Base-by-base conservation (phyloP, 2,329 filamentous ascomycete genomes). In the Arachnopeziza araneosa region DNA sequence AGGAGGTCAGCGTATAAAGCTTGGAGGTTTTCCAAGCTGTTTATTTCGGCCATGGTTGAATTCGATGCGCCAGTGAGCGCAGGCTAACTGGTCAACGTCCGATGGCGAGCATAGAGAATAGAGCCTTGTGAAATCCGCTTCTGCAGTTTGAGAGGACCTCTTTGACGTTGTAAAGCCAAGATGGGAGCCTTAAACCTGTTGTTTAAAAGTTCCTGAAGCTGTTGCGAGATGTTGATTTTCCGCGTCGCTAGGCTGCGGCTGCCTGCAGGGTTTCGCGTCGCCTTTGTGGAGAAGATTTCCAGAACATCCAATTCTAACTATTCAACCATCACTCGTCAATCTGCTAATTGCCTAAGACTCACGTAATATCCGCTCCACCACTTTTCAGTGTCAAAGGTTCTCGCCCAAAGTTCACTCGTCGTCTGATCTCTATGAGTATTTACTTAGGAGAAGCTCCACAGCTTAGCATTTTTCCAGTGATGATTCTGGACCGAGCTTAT, bases 1-100 rank as follows among this genome's bases (percentile, higher is more conserved):
- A 89, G 79, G 63, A 99, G 85, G 77, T 96, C 92, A 74, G 89
- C 85, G 75, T 96, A 90, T 69, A 99, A 85, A 74, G 85, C 87
- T 78, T 93, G 87, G 70, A 98, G 85, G 75, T 86, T 84, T 71
- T 88, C 87, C 71, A 96, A 81, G 71, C 83, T 85, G 73, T 86
- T 86, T 72, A 85, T 79, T 71, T 89, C 87, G 74, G 88, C 85
- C 91, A 95, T 93, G 55, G 60, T 62, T 62, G 54, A 59, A 48
- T 51, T 63, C 55, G 58, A 67, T 70, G 67, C 64, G 67, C 66
- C 63, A 60, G 60, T 51, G 32, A 55, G 59, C 62, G 60, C 59
- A 58, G 60, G 61, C 57, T 44, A 44, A 44, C 36, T 58, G 56
- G 48, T 48, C 52, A 55, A 44, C 21, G 52, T 60, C 50, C 49